These are phyloP conservation scores for Mollisiaceae sp. DNA, from an alignment of 2,329 filamentous ascomycete species.

Conservation along the genomic window DNA sequence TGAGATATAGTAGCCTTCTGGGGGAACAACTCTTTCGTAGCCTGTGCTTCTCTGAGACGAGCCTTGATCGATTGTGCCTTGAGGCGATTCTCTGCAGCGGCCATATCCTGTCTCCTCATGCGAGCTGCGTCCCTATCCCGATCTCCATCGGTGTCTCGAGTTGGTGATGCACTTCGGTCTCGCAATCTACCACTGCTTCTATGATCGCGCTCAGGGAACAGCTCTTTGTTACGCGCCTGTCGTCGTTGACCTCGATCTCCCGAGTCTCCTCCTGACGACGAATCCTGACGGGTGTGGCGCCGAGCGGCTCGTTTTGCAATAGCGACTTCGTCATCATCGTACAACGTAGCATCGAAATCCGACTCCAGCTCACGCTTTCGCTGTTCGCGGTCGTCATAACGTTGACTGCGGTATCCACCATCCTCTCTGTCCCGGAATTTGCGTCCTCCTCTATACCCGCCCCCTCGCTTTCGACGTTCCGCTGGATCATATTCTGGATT, in stretches of 20 bases:
- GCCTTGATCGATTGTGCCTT: constrained; percentile 53
- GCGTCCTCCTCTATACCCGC: constrained; percentile 48
- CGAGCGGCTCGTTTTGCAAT: constrained; percentile 41
- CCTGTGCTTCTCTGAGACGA: constrained; percentile 28
- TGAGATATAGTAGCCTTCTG: constrained; percentile 49
- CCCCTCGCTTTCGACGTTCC: constrained; percentile 67
- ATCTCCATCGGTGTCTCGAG: constrained; percentile 47
- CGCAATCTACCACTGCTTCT: constrained; percentile 40
- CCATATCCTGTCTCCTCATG: constrained; percentile 27
- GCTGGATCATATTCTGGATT: constrained; percentile 88
- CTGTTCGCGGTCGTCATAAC: constrained; percentile 51
- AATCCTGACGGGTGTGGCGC: constrained; percentile 42
- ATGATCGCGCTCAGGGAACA: constrained; percentile 58
- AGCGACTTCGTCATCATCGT: constrained; percentile 68
- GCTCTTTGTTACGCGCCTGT: constrained; percentile 49
- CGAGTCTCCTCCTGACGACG: constrained; percentile 42
- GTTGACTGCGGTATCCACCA: constrained; percentile 48
- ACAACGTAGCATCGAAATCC: constrained; percentile 77
- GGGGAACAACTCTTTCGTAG: constrained; percentile 60
- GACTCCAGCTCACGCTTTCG: constrained; percentile 54
- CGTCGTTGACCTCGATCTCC: constrained; percentile 26
- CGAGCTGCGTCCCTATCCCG: constrained; percentile 42
- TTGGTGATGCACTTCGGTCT: constrained; percentile 43
- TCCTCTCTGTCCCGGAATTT: constrained; percentile 66
- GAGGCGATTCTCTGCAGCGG: constrained; percentile 47